Evolutionary conservation across 1,284 basidiomycete species (phyloP).

Genomic region (Cutaneotrichosporon sp.): DNA sequence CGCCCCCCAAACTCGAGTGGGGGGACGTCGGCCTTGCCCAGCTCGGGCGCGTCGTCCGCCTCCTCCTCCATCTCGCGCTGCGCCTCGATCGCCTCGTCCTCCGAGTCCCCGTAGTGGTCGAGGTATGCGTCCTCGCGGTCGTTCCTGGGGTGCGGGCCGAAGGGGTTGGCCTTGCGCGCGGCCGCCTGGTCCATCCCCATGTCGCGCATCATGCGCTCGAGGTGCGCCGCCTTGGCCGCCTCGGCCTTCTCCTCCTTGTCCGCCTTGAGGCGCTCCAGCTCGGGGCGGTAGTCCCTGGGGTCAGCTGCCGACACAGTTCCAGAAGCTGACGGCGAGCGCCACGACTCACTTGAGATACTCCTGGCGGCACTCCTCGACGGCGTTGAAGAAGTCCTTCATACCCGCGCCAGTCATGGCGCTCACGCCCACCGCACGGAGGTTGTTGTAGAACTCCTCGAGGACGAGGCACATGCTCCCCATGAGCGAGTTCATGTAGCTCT

Average conservation of each 20-base stretch:
- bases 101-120: constrained; percentile 33
- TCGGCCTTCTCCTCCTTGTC: constrained; percentile 61
- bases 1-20: constrained; percentile 18
- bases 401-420: constrained; percentile 94
- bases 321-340: no score
- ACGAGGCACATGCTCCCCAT: constrained; percentile 99
- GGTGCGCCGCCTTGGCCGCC: constrained; percentile 68
- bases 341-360: constrained; percentile 79
- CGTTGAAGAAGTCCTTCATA: constrained; percentile 85
- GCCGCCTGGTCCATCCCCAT: constrained; percentile 72
- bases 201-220: constrained; percentile 82
- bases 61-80: constrained; percentile 55
- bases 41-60: constrained; percentile 51
- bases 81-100: constrained; percentile 58
- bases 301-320: no score
- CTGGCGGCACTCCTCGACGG: constrained; percentile 79
- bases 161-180: constrained; percentile 56
- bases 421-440: constrained; percentile 91
- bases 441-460: constrained; percentile 97
- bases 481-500: constrained; percentile 97
- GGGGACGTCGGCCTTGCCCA: constrained; percentile 29
- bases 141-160: constrained; percentile 51
- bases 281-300: constrained; percentile 83
- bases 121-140: constrained; percentile 45
- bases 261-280: constrained; percentile 69